Evolutionary conservation across 2,329 filamentous ascomycete genomes (phyloP), one percentile per base, ranked within the genome.

Genomic region (Leptographium radiaticola): DNA sequence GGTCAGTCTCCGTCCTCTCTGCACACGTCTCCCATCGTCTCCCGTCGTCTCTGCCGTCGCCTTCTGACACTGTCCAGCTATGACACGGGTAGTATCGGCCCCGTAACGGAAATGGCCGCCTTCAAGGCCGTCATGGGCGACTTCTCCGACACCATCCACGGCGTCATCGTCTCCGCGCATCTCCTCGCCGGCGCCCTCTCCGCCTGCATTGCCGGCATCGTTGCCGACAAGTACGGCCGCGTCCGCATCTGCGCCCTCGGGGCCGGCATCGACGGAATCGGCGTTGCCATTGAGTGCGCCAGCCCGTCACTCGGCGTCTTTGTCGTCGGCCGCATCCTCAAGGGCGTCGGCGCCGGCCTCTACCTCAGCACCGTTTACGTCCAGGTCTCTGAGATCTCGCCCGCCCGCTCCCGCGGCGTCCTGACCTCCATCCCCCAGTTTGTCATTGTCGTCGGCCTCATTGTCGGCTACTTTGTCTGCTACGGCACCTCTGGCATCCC

Each of bases 361-460:
- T 81, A 74, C 54, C 59, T 83, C 11, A 74, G 75, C 13, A 76
- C 71, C 2, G 71, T 79, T 5, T 68, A 65, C 48, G 71, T 72
- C 6, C 75, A 82, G 58, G 74, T 82, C 9, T 78, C 76, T 20
- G 80, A 84, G 60, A 80, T 83, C 40, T 74, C 77, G 0, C 79
- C 80, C 0, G 68, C 73, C 0, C 66, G 68, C 1, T 63, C 70
- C 15, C 68, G 80, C 30, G 79, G 78, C 2, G 66, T 71, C 4
- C 65, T 83, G 55, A 73, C 75, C 0, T 74, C 77, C 0, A 62
- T 74, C 0, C 75, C 77, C 1, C 78, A 82, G 58, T 67, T 81
- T n/a, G 57, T 74, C 2, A 76, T 74, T 38, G 73, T 73, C 0
- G 52, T 71, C 2, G 79, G 77, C 0, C 61, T 83, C 0, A 72